Percentiles rank a stretch among this genome's conserved stretches.
Evolutionary conservation across 2,329 filamentous ascomycete species (phyloP).

Genomic region (Fusarium redolens): DNA sequence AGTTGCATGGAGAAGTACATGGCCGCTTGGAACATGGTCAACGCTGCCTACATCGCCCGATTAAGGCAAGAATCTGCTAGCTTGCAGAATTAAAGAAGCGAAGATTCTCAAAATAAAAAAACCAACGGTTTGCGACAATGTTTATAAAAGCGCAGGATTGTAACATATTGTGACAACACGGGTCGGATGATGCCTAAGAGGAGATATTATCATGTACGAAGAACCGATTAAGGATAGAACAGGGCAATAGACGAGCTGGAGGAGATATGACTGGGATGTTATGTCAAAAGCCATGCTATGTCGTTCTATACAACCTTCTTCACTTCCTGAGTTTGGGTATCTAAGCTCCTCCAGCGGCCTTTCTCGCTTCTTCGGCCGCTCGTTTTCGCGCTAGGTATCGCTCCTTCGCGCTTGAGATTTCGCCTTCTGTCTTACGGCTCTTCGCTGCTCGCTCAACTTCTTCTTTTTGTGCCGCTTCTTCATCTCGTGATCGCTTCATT

Average conservation of each 20-base stretch:
- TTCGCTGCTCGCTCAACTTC: constrained; percentile 75
- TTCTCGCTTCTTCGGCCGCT: constrained; percentile 75
- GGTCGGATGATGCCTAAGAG: background rate
- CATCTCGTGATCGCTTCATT: constrained; percentile 77
- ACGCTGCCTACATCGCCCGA: constrained; percentile 72
- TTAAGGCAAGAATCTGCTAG: constrained; percentile 66
- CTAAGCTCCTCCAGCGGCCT: constrained; percentile 46
- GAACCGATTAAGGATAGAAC: constrained; percentile 28
- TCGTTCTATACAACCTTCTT: constrained; percentile 25
- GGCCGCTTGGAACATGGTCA: constrained; percentile 80
- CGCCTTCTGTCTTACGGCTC: constrained; percentile 80
- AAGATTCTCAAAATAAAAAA: background rate
- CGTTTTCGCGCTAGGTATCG: constrained; percentile 82
- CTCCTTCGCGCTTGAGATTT: constrained; percentile 82
- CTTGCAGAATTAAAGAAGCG: background rate
- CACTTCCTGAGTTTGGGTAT: constrained; percentile 44
- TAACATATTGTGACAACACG: constrained; percentile 45
- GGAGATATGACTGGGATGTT: constrained; percentile 25
- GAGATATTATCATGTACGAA: constrained; percentile 16
- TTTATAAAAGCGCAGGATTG: constrained; percentile 29
- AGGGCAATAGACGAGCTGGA: constrained; percentile 33
- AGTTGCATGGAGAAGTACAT: constrained; percentile 90
- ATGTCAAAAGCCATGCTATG: constrained; percentile 30
- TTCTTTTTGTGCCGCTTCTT: constrained; percentile 72
- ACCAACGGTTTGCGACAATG: constrained; percentile 12